These are phyloP conservation scores for Diddensiella caesifluorescens DNA, from an alignment of 805 yeast genomes.

Conservation along the genomic window DNA sequence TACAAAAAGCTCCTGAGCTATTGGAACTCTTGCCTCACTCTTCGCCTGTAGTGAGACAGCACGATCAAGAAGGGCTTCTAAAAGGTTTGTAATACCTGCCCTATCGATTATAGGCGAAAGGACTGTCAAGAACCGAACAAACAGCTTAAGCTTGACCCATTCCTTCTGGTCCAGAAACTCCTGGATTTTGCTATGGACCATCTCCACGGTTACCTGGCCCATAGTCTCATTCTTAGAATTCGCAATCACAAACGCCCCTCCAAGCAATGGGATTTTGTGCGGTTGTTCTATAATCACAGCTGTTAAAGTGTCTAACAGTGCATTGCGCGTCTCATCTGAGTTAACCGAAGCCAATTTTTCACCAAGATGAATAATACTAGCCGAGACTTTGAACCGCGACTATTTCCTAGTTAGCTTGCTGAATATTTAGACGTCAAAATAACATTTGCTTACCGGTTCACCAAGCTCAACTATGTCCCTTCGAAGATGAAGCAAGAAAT, in stretches of 20 bases:
- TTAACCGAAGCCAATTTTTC: slow-evolving; percentile 45
- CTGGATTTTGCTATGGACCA: slow-evolving; percentile 59
- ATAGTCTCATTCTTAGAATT: slow-evolving; percentile 59
- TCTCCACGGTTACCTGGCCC: slow-evolving; percentile 65
- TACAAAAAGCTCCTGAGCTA: slow-evolving; percentile 65
- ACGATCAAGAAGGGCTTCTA: slow-evolving; percentile 47
- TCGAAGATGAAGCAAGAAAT: slow-evolving; percentile 21
- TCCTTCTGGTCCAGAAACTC: slow-evolving; percentile 42
- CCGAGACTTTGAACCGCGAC: slow-evolving; percentile 26
- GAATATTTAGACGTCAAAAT: not conserved
- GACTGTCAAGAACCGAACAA: slow-evolving; percentile 63
- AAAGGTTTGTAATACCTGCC: slow-evolving; percentile 44
- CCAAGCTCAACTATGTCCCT: slow-evolving; percentile 53
- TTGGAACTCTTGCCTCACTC: slow-evolving; percentile 42
- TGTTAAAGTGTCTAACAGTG: slow-evolving; percentile 56
- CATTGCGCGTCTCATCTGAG: slow-evolving; percentile 51
- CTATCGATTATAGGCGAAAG: slow-evolving; percentile 57
- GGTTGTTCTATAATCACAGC: slow-evolving; percentile 85
- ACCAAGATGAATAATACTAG: slow-evolving; percentile 26
- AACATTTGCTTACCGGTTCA: slow-evolving; percentile 37
- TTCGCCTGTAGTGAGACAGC: slow-evolving; percentile 52
- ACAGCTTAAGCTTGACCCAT: slow-evolving; percentile 66
- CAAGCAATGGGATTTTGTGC: slow-evolving; percentile 71
- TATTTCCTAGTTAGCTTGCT: not conserved
- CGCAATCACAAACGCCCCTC: slow-evolving; percentile 60